A percentile compares a stretch with the other conserved stretches of the same genome.
Conservation (phyloP, 441 rosid genomes). For the Euphorbia corollata region DNA sequence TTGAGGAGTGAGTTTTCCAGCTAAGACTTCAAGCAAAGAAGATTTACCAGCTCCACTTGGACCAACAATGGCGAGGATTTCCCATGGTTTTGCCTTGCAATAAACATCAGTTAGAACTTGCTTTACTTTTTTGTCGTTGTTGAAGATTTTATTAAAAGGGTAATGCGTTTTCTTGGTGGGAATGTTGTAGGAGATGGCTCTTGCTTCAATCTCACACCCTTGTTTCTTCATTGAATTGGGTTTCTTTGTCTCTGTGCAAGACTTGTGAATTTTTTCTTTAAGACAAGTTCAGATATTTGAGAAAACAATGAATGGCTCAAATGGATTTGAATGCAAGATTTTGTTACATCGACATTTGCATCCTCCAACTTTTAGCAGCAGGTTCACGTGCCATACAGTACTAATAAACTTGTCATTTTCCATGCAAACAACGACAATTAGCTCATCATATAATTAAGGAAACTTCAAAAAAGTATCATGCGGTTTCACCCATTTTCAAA, state of each 20-base stretch:
- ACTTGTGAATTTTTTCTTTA: too few species aligned
- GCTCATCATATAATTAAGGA: too few species aligned
- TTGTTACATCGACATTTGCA: slow-evolving; percentile 8
- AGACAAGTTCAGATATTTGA: neutral
- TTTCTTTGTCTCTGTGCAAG: neutral
- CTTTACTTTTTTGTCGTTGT: slow-evolving; percentile 22
- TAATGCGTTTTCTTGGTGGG: slow-evolving; percentile 20
- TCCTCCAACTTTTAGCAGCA: slow-evolving; percentile 6
- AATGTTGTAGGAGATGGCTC: slow-evolving; percentile 57
- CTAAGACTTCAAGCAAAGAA: slow-evolving; percentile 67
- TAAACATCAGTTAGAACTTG: slow-evolving; percentile 56
- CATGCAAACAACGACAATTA: neutral
- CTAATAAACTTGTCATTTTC: neutral
- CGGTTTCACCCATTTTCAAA: too few species aligned
- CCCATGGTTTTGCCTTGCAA: slow-evolving; percentile 86
- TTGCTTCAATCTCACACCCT: slow-evolving; percentile 84
- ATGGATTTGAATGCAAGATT: neutral
- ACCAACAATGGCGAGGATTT: slow-evolving; percentile 81
- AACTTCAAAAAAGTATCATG: too few species aligned
- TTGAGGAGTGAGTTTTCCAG: slow-evolving; percentile 53
- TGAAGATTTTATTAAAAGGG: slow-evolving; percentile 42
- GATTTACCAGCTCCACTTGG: slow-evolving; percentile 98
- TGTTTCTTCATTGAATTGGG: slow-evolving; percentile 48
- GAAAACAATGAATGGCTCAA: slow-evolving; percentile 7
- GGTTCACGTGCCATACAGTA: slow-evolving; percentile 23